Base-by-base conservation (phyloP, 225 moss, liverwort and hornwort genomes). In the Sphagnum tenellum region DNA sequence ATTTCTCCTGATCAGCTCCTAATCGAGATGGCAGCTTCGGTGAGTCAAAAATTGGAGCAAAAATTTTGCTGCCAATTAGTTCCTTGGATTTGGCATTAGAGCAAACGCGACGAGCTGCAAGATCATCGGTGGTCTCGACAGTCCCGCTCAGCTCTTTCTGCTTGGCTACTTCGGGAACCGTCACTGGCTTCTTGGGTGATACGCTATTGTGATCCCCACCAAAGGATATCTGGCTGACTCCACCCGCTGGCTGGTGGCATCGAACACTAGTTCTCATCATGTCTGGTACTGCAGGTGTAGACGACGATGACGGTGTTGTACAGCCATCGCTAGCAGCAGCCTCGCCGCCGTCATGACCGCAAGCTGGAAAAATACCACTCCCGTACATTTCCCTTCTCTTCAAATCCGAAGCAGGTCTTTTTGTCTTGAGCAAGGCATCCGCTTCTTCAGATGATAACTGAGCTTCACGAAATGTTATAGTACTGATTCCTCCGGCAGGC, bases 61-160 rank as follows among this genome's bases (percentile, higher is more conserved):
- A 96, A 56, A 96, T 96, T 78, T 96, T 96, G 85, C 96, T 96
- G 70, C 96, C 96, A 63, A 87, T 81, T 59, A 96, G 76, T 65
- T 96, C 96, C 72, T 74, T 92, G 47, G 96, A 89, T 65, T 96
- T 96, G 7, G 92, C 88, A 65, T 92, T 92, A 6, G 96, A 84
- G 78, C 90, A 89, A 73, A 66, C 80, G 51, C 89, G 81, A 63
- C 80, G 80, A 63, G 89, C 85, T 29, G 29, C 29, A 29, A 29
- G 29, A 29, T 29, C 29, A 29, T 29, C 29, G 0, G 29, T 29
- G 29, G 29, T 29, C 29, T 29, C 29, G 29, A 29, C 29, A 0
- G 29, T 29, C 29, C 29, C 29, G 29, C 29, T 29, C 29, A 29
- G 29, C 29, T 29, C 29, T 29, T 29, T 29, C 29, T 29, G 29